These are phyloP conservation scores for Candida endomychidarum DNA, from an alignment of 805 yeast species.

Conservation along the genomic window DNA sequence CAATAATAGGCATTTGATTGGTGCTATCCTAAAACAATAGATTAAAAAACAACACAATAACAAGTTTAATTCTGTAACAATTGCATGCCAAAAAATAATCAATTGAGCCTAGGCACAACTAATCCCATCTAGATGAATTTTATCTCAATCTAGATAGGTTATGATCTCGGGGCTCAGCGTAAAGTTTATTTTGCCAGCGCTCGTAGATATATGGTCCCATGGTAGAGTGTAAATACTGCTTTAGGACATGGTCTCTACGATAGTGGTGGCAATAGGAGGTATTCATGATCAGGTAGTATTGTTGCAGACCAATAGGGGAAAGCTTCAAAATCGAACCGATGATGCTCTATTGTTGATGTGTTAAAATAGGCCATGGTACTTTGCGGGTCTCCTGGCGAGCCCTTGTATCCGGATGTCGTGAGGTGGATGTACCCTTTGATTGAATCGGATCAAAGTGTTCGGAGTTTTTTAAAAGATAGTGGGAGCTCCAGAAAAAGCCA, in stretches of 20 bases:
- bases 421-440: background rate
- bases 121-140: background rate
- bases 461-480: no score
- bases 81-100: background rate
- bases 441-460: background rate
- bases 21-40: no score
- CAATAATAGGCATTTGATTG: no score
- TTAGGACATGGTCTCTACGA: no score
- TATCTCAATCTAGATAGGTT: constrained; percentile 4
- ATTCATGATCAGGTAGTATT: no score
- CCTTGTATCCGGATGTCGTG: constrained; percentile 5
- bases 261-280: no score
- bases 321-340: no score
- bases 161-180: background rate
- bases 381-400: background rate
- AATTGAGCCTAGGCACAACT: background rate
- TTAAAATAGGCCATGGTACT: background rate
- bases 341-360: no score
- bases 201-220: no score
- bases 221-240: no score
- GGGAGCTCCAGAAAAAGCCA: background rate
- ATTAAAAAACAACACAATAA: background rate
- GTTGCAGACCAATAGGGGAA: no score
- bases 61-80: background rate
- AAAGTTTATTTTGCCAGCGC: no score